Base-by-base conservation (phyloP, 352 stramenopile genomes). In the Phytophthora palmivora region DNA sequence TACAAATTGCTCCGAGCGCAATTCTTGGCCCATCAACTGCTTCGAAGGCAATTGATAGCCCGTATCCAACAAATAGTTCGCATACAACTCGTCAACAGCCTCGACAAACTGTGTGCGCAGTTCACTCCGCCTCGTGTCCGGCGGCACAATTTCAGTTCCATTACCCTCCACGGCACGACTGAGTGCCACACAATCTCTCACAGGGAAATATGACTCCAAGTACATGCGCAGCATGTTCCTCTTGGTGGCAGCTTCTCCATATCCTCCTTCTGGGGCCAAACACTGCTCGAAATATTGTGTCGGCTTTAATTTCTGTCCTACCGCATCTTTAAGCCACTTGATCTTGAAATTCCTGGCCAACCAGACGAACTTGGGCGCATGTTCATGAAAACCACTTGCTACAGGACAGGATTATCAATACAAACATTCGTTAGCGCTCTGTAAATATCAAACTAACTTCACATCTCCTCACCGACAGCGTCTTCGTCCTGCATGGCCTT, bases 331-430 rank as follows among this genome's bases (percentile, higher is more conserved):
- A 46, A 88, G 79, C 82, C 82, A 91, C 63, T 91, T 89, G 55
- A 89, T 45, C 41, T 91, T 91, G 58, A 76, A 76, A 45, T 91
- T 89, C 39, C 67, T 78, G 37, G 67, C 60, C 18, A 89, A 37
- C 79, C 79, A 91, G n/a, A 91, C 46, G 33, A 91, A 72, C 50
- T 78, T 82, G 9, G 82, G 82, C 14, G 81, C 72, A 48, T 88
- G 76, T 11, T 70, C 32, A 39, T 66, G 66, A 22, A 89, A 86
- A 16, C 83, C 78, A 26, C 53, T 70, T 12, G 58, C 77, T 75
- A 26, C 14, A 51, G 10, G 30, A 72, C 21, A 66, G 21, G 8
- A 37, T 36, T 11, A 55, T 16, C 18, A 42, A 48, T 38, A 47
- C 4, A 10, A 59, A 58, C 30, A 60, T 34, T 24, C 55, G 28